Percentiles rank a stretch among this genome's conserved stretches.
phyloP scores from a whole-genome alignment of 768 basidiomycete genomes.

The Galerina sulciceps region DNA sequence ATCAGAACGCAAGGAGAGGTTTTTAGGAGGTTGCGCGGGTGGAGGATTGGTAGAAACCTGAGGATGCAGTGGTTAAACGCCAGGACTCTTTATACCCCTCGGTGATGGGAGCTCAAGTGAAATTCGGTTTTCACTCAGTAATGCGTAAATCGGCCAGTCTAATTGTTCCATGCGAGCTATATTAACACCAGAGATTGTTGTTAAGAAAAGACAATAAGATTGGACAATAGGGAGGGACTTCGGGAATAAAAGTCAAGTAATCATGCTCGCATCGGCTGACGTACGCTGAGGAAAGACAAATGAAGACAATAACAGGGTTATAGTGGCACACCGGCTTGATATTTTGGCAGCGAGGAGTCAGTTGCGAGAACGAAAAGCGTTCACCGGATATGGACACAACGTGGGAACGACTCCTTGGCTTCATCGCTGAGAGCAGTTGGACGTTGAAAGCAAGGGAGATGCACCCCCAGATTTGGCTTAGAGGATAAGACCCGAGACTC shows the following conservation, averaged over 20 bases:
- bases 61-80: not conserved
- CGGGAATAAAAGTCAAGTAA: not conserved
- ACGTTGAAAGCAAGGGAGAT: not conserved
- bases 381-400: conserved; percentile 17
- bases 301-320: conserved; percentile 23
- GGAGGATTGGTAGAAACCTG: not conserved
- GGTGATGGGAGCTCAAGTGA: not conserved
- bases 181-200: not conserved
- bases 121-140: not conserved
- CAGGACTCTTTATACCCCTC: conserved; percentile 4
- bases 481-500: not conserved
- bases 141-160: conserved; percentile 3
- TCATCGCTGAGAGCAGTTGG: not conserved
- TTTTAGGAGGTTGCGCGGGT: not conserved
- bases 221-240: conserved; percentile 10
- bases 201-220: conserved; percentile 14
- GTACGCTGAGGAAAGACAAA: not conserved
- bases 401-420: conserved; percentile 5
- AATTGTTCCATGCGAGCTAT: conserved; percentile 20
- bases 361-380: conserved; percentile 26
- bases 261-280: conserved; percentile 1
- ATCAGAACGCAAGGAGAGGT: conserved; percentile 3
- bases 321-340: conserved; percentile 1
- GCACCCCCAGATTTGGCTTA: not conserved
- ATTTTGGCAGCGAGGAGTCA: not conserved